A percentile compares a stretch with the other conserved stretches of the same genome.
Conservation (phyloP, 129 eudicot genomes). For the Flaveria sonorensis region DNA sequence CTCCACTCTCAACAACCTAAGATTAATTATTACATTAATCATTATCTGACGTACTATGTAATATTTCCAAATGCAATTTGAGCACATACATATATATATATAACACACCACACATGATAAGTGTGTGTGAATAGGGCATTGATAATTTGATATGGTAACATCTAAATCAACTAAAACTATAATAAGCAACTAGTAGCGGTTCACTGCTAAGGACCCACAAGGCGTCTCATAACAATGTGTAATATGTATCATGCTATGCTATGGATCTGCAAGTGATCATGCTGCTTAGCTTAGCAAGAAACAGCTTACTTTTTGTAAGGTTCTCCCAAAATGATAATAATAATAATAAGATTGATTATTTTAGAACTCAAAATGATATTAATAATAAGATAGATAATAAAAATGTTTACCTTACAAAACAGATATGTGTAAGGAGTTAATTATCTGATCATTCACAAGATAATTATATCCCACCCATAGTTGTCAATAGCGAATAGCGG, state of each 20-base stretch:
- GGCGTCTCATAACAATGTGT: background rate
- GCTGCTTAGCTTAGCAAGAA: background rate
- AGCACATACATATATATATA: background rate
- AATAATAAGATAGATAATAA: background rate
- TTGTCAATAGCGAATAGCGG: no score
- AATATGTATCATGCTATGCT: background rate
- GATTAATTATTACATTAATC: background rate
- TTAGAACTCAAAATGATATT: background rate
- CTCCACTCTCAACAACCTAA: conserved; percentile 99
- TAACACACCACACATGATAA: no score
- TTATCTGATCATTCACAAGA: background rate
- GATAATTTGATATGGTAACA: background rate
- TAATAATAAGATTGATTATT: background rate
- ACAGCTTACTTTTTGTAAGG: background rate
- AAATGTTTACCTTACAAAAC: background rate
- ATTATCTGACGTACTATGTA: background rate
- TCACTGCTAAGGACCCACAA: background rate
- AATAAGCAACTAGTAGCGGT: background rate
- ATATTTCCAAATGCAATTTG: background rate
- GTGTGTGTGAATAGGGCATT: background rate
- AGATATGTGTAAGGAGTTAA: background rate
- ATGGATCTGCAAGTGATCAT: background rate
- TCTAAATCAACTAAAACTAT: background rate
- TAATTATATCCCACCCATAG: background rate
- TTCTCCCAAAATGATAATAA: background rate